Evolutionary conservation across 495 filamentous ascomycete species (phyloP), one percentile per base, ranked within the genome.

Genomic region (Trichoderma parareesei): DNA sequence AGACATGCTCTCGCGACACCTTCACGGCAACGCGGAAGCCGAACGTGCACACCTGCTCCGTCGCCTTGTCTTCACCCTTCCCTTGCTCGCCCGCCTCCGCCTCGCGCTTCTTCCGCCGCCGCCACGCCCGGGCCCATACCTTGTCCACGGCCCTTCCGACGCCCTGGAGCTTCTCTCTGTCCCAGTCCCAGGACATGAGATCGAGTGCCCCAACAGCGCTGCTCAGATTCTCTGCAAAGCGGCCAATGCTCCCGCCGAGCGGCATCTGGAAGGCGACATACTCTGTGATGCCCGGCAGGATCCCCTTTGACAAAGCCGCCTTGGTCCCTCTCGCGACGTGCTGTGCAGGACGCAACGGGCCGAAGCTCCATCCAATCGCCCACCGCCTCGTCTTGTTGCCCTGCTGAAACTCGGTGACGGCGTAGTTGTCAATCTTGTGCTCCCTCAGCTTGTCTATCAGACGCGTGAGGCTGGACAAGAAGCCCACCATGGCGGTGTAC

Each of bases 401-500:
- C 67, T 94, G 89, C 1, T 90, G 79, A 64, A 98, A 89, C 67
- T 88, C 86, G 0, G 86, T 90, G 3, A 96, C 85, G 7, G 92
- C 93, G 65, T 86, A 97, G 74, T 98, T 98, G 13, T 79, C 72
- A 43, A 93, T 83, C 0, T 77, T 80, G 9, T 82, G 73, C 10
- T 77, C 77, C 41, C 79, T 82, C 0, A 98, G 76, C 38, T 74
- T 76, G 18, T 84, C 80, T 0, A 96, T 75, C 0, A 98, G 72
- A 0, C 74, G 65, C 3, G 85, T 79, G 5, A 96, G 77, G 65
- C 89, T 94, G 41, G 83, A 85, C 38, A 90, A 76, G 67, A 94
- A 95, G 0, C 94, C 94, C 0, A 97, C 78, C 91, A 98, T 96
- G 37, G 85, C 86, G 3, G 90, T 96, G 72, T 93, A 97, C 94